A percentile compares a stretch with the other conserved stretches of the same genome.
Conservation (phyloP, 2,329 filamentous ascomycete species). For the Colletotrichum coccodes region DNA sequence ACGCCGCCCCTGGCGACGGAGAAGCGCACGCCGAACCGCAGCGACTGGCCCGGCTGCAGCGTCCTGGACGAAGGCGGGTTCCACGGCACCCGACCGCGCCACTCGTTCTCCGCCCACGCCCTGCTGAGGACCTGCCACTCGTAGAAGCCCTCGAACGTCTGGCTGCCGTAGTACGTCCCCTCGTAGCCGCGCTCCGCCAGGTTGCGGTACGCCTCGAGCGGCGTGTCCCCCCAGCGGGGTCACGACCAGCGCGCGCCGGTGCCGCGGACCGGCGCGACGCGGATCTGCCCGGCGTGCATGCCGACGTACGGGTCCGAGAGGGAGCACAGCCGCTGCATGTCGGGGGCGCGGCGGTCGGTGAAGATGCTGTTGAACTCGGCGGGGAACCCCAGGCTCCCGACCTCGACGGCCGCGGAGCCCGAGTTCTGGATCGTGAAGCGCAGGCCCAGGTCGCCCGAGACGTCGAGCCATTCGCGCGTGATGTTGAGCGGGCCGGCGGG, state of each 20-base stretch:
- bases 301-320: conserved; percentile 69
- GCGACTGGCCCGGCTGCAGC: conserved; percentile 53
- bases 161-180: conserved; percentile 56
- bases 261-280: conserved; percentile 60
- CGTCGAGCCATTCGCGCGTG: conserved; percentile 61
- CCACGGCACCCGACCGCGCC: conserved; percentile 60
- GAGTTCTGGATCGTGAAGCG: conserved; percentile 61
- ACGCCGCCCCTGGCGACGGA: conserved; percentile 55
- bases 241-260: conserved; percentile 63
- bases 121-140: conserved; percentile 66
- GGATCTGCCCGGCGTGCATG: conserved; percentile 65
- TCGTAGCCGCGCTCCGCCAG: conserved; percentile 55
- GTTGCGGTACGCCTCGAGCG: conserved; percentile 65
- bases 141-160: conserved; percentile 69
- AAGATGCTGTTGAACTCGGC: conserved; percentile 73
- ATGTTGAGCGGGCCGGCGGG: conserved; percentile 53
- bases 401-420: conserved; percentile 52
- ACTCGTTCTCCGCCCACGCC: conserved; percentile 67
- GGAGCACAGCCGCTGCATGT: conserved; percentile 61
- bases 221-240: conserved; percentile 57
- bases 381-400: conserved; percentile 67
- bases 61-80: conserved; percentile 60
- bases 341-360: conserved; percentile 56
- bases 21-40: conserved; percentile 63
- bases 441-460: conserved; percentile 60